These are phyloP conservation scores for Carex parvula DNA, from an alignment of 176 grass and related monocot species.

Conservation along the genomic window DNA sequence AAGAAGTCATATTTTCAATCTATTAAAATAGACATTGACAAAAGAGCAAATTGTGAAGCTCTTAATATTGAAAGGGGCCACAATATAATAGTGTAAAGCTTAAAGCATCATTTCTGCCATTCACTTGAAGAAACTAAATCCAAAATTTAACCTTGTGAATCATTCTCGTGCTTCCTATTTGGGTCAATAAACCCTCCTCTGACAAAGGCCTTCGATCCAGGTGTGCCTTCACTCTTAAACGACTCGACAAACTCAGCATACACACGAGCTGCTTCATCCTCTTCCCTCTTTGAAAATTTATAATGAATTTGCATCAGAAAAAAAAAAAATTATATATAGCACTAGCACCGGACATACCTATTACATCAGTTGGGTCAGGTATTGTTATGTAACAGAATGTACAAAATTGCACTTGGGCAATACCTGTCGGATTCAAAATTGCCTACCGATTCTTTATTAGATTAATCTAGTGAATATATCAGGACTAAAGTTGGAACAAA, in stretches of 20 bases:
- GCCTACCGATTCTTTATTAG: neutral
- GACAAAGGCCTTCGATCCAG: slow-evolving; percentile 79
- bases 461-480: neutral
- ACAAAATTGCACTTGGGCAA: neutral
- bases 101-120: neutral
- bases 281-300: slow-evolving; percentile 60
- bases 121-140: slow-evolving; percentile 14
- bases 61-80: neutral
- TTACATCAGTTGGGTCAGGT: neutral
- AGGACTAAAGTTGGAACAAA: neutral
- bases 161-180: slow-evolving; percentile 71
- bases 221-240: slow-evolving; percentile 63
- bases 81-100: neutral
- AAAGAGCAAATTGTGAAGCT: neutral
- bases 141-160: slow-evolving; percentile 66
- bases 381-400: neutral
- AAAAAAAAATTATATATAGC: neutral
- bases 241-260: slow-evolving; percentile 94
- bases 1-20: neutral
- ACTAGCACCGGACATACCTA: neutral
- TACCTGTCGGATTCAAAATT: neutral
- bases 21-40: neutral
- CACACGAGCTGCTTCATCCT: slow-evolving; percentile 87
- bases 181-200: slow-evolving; percentile 93
- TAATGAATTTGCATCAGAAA: slow-evolving; percentile 24